These are phyloP conservation scores for Xylariaceae sp. DNA, from an alignment of 2,329 filamentous ascomycete species.

Conservation along the genomic window DNA sequence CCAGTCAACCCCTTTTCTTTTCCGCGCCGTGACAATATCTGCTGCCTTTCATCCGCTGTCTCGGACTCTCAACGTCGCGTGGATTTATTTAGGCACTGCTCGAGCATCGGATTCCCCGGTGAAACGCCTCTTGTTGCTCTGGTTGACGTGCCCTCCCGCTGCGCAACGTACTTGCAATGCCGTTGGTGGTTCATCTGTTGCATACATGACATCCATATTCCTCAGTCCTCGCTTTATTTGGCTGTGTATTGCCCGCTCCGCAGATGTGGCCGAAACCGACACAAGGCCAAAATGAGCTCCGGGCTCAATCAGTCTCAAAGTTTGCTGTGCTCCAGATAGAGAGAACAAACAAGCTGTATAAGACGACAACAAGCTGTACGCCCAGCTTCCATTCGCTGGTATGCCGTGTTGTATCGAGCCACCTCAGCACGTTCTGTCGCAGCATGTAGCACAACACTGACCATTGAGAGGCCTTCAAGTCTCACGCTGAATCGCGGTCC, in stretches of 20 bases:
- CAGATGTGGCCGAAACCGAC: conserved; percentile 4
- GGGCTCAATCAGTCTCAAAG: conserved; percentile 5
- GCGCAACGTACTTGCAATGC: neutral
- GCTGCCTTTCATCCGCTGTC: too few relatives aligned
- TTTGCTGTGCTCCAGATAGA: conserved; percentile 5
- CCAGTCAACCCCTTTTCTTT: too few relatives aligned
- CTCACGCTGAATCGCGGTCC: conserved; percentile 20
- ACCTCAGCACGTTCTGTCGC: conserved; percentile 12
- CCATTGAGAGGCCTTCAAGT: conserved; percentile 12
- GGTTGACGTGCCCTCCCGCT: neutral
- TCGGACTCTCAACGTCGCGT: too few relatives aligned
- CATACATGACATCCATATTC: neutral
- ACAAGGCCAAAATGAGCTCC: conserved; percentile 3
- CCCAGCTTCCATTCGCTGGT: conserved; percentile 10
- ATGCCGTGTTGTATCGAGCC: conserved; percentile 12
- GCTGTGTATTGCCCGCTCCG: neutral
- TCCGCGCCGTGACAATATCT: too few relatives aligned
- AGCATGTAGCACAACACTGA: conserved; percentile 22
- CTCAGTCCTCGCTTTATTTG: neutral
- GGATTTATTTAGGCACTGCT: too few relatives aligned
- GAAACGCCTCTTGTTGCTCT: neutral
- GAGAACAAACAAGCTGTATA: conserved; percentile 9
- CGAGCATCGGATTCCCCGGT: neutral
- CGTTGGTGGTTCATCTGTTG: neutral
- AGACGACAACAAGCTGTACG: conserved; percentile 1